A percentile compares a stretch with the other conserved stretches of the same genome.
Conservation (phyloP, 768 basidiomycete genomes). For the Hypholoma sublateritium region DNA sequence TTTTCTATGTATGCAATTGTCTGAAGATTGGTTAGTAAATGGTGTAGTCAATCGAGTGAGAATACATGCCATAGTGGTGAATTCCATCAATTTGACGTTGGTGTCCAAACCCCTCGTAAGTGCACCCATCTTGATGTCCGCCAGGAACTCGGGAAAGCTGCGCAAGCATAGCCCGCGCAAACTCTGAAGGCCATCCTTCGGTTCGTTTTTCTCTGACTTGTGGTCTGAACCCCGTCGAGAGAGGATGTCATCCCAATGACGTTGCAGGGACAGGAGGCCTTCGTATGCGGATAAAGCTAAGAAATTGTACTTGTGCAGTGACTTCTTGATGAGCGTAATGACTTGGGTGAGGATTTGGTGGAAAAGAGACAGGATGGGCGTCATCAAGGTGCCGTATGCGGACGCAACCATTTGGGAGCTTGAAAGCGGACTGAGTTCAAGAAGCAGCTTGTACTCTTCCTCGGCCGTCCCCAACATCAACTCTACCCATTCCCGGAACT, state of each 20-base stretch:
- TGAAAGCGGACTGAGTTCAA: slow-evolving; percentile 63
- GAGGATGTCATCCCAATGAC: slow-evolving; percentile 68
- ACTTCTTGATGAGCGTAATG: slow-evolving; percentile 66
- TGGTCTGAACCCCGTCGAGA: slow-evolving; percentile 45
- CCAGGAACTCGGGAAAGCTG: slow-evolving; percentile 83
- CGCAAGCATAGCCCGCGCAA: slow-evolving; percentile 71
- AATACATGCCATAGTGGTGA: slow-evolving; percentile 49
- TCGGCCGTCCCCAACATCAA: slow-evolving; percentile 65
- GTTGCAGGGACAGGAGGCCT: slow-evolving; percentile 53
- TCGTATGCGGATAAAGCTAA: slow-evolving; percentile 75
- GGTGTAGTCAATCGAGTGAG: background rate
- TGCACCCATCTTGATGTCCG: slow-evolving; percentile 70
- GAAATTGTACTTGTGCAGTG: slow-evolving; percentile 76
- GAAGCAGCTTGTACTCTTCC: slow-evolving; percentile 69
- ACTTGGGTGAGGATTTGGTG: slow-evolving; percentile 63
- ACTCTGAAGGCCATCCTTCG: slow-evolving; percentile 66
- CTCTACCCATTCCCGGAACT: slow-evolving; percentile 73
- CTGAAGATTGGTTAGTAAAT: slow-evolving; percentile 30
- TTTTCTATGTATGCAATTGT: slow-evolving; percentile 68
- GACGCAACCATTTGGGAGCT: slow-evolving; percentile 48
- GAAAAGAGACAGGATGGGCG: slow-evolving; percentile 66
- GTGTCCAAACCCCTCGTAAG: slow-evolving; percentile 57
- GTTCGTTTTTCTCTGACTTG: slow-evolving; percentile 56
- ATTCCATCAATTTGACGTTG: slow-evolving; percentile 64
- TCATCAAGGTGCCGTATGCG: slow-evolving; percentile 61